These are phyloP conservation scores for Pseudohyphozyma bogoriensis DNA, from an alignment of 768 basidiomycete species.

Conservation along the genomic window DNA sequence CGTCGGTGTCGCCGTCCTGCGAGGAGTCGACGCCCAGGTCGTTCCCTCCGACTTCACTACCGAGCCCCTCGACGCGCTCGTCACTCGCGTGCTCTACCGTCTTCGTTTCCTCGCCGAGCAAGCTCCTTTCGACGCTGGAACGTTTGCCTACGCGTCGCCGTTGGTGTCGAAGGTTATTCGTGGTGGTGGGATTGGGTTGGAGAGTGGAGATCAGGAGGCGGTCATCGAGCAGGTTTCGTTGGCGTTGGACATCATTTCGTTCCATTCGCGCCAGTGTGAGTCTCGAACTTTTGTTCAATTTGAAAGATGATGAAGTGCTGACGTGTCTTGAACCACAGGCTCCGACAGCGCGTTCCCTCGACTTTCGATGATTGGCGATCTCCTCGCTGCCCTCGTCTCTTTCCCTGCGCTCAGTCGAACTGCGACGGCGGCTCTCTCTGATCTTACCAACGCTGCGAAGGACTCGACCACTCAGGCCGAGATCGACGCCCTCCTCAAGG, in stretches of 20 bases:
- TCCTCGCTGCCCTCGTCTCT: constrained; percentile 60
- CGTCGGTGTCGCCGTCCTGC: constrained; percentile 73
- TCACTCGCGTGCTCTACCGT: constrained; percentile 75
- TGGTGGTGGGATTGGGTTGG: constrained; percentile 55
- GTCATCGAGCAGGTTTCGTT: constrained; percentile 72
- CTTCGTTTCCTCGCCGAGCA: constrained; percentile 72
- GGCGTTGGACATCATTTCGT: constrained; percentile 56
- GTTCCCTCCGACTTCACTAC: constrained; percentile 63
- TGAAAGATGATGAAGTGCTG: not conserved
- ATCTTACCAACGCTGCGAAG: constrained; percentile 67
- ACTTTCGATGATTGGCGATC: constrained; percentile 52
- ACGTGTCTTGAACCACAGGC: too few relatives aligned
- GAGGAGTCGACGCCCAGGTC: constrained; percentile 54
- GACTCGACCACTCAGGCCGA: constrained; percentile 56
- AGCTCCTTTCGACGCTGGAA: constrained; percentile 68
- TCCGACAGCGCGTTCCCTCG: constrained; percentile 64
- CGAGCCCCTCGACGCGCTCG: constrained; percentile 63
- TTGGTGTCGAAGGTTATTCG: constrained; percentile 59
- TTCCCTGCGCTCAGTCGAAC: constrained; percentile 77
- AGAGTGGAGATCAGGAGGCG: constrained; percentile 56
- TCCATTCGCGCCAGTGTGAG: constrained; percentile 43
- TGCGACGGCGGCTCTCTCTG: constrained; percentile 66
- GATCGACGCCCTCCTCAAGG: constrained; percentile 54
- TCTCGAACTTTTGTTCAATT: constrained; percentile 30
- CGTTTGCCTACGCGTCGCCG: constrained; percentile 70